Conservation (phyloP, 2,329 filamentous ascomycete genomes). For the Zymoseptoria ardabiliae region DNA sequence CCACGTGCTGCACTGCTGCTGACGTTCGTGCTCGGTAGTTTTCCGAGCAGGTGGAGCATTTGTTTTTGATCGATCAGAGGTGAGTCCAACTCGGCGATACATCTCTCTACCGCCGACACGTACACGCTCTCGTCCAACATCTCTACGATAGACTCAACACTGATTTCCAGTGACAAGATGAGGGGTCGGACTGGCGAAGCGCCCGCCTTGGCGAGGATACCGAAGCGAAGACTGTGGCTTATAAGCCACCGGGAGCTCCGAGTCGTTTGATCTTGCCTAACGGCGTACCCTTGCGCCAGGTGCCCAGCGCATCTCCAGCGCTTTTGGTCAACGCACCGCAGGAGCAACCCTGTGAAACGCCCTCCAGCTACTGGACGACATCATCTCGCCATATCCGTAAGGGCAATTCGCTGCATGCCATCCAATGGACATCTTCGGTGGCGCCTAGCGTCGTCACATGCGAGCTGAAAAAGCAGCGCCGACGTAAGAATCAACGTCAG, state of each 20-base stretch:
- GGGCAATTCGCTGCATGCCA: background rate
- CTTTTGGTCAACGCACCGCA: background rate
- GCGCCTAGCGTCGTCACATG: background rate
- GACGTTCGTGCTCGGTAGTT: background rate
- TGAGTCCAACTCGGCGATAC: background rate
- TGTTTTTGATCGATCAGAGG: background rate
- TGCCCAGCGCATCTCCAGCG: background rate
- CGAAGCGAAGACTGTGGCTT: background rate
- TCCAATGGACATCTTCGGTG: background rate
- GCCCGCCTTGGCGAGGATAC: background rate
- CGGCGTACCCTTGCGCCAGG: background rate
- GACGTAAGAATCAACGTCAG: background rate
- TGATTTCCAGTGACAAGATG: background rate
- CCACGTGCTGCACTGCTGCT: background rate
- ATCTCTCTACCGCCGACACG: no score
- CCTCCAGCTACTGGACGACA: background rate
- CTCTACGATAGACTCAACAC: background rate
- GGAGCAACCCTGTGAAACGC: background rate
- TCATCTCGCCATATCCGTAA: background rate
- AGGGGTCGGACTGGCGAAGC: background rate
- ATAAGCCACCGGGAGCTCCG: slow-evolving; percentile 1
- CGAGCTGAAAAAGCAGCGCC: slow-evolving; percentile 1
- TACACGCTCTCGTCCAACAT: no score
- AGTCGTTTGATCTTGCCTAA: background rate
- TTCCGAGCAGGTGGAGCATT: background rate